Percentiles rank a stretch among this genome's conserved stretches.
These are phyloP conservation scores for Cyberlindnera mississippiensis DNA, from an alignment of 805 yeast genomes.

Conservation along the genomic window DNA sequence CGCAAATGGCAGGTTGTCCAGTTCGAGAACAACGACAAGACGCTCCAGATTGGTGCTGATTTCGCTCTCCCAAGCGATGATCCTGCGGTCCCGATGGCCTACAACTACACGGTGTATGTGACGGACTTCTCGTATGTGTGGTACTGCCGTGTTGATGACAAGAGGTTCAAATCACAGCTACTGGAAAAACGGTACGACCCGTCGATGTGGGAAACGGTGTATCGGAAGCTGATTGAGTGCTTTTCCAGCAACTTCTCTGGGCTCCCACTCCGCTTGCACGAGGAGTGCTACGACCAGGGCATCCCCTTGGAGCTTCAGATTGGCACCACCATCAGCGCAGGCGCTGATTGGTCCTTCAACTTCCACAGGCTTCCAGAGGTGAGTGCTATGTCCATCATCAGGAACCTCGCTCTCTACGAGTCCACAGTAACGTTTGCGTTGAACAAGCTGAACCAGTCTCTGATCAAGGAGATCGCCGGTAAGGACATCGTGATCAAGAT, in stretches of 20 bases:
- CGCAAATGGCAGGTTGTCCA: slow-evolving; percentile 22
- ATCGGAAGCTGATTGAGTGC: slow-evolving; percentile 10
- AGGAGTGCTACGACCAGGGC: slow-evolving; percentile 13
- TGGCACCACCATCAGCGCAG: slow-evolving; percentile 4
- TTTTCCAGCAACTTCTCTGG: slow-evolving; percentile 10
- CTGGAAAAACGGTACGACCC: slow-evolving; percentile 15
- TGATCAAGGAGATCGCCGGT: slow-evolving; percentile 19
- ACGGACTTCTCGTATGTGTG: slow-evolving; percentile 25
- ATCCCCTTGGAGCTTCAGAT: slow-evolving; percentile 20
- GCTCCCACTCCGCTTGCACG: too few relatives aligned
- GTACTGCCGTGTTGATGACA: slow-evolving; percentile 20
- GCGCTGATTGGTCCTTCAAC: slow-evolving; percentile 22
- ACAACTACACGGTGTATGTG: slow-evolving; percentile 9
- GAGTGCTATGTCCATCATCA: slow-evolving; percentile 22
- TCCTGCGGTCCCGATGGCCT: not conserved
- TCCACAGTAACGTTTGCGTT: slow-evolving; percentile 20
- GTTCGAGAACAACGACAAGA: slow-evolving; percentile 6
- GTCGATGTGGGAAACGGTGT: slow-evolving; percentile 13
- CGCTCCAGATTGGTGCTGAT: slow-evolving; percentile 21
- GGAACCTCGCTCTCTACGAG: slow-evolving; percentile 20
- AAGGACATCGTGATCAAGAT: slow-evolving; percentile 33
- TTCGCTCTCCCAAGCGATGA: slow-evolving; percentile 9
- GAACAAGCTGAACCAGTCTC: slow-evolving; percentile 19
- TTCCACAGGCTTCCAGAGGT: slow-evolving; percentile 21
- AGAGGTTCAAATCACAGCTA: slow-evolving; percentile 17